Conservation (phyloP, 2,329 filamentous ascomycete species). For the Xylariaceae sp. region DNA sequence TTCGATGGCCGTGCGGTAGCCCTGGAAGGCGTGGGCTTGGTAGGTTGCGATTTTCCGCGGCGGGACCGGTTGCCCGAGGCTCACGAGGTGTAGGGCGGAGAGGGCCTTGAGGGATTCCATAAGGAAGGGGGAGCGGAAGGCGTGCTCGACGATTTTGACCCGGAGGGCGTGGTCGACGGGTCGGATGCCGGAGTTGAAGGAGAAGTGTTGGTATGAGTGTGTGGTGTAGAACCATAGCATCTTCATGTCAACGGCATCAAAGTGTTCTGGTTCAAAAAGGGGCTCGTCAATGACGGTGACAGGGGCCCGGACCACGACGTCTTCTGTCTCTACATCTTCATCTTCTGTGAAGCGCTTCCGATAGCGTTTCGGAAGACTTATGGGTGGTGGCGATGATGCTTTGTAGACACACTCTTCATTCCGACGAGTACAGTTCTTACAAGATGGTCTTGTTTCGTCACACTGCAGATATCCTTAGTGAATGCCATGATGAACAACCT, state of each 20-base stretch:
- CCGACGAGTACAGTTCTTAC: conserved; percentile 45
- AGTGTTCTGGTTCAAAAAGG: conserved; percentile 32
- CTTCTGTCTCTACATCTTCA: neutral
- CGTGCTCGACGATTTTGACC: conserved; percentile 44
- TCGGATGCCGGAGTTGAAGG: conserved; percentile 35
- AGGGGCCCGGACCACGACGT: neutral
- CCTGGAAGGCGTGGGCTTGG: conserved; percentile 45
- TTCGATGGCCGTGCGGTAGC: conserved; percentile 49
- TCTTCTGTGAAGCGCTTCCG: conserved; percentile 1
- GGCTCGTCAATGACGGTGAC: conserved; percentile 33
- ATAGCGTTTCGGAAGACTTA: conserved; percentile 1
- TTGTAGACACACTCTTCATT: conserved; percentile 46
- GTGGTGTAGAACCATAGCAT: conserved; percentile 52
- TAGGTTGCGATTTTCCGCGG: conserved; percentile 39
- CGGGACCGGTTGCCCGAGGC: conserved; percentile 37
- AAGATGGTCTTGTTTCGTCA: conserved; percentile 46
- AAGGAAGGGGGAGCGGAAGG: conserved; percentile 49
- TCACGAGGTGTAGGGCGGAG: conserved; percentile 45
- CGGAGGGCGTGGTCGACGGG: conserved; percentile 41
- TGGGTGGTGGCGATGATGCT: conserved; percentile 6
- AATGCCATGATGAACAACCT: neutral
- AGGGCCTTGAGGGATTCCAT: conserved; percentile 51
- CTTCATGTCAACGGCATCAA: conserved; percentile 43
- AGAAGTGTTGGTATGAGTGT: conserved; percentile 43
- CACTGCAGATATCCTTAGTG: conserved; percentile 34